A percentile compares a stretch with the other conserved stretches of the same genome.
Evolutionary conservation across 257 asterid species (phyloP).

Genomic region (Perilla frutescens): DNA sequence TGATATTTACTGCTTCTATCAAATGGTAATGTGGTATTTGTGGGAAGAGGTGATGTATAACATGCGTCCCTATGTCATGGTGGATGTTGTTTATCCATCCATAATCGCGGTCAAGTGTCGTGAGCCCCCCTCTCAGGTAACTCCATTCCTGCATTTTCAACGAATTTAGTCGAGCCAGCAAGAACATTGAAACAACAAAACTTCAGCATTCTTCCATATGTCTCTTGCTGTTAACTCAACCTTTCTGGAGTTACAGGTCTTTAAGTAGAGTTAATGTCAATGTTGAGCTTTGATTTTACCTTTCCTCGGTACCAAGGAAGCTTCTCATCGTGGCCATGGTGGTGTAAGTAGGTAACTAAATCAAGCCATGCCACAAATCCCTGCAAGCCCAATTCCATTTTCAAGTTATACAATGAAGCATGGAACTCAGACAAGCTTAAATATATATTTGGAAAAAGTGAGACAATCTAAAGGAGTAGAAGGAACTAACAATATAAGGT

Average conservation of each 20-base stretch:
- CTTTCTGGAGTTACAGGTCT: background rate
- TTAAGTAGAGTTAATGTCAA: background rate
- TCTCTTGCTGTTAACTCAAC: background rate
- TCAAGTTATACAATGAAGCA: constrained; percentile 11
- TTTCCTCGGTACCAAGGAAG: constrained; percentile 66
- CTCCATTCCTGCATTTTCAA: constrained; percentile 75
- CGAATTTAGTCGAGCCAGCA: background rate
- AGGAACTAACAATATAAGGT: constrained; percentile 76
- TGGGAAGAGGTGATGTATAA: constrained; percentile 92
- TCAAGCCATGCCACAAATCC: constrained; percentile 64
- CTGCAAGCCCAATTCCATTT: constrained; percentile 41
- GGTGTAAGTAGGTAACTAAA: constrained; percentile 61
- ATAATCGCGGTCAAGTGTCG: constrained; percentile 84
- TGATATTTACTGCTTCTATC: constrained; percentile 74
- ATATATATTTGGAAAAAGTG: background rate
- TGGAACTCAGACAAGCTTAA: background rate
- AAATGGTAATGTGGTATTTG: constrained; percentile 92
- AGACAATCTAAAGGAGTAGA: background rate
- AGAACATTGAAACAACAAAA: no score
- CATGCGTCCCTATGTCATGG: constrained; percentile 93
- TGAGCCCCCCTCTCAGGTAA: constrained; percentile 88
- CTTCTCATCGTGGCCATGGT: constrained; percentile 62
- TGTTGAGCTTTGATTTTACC: constrained; percentile 37
- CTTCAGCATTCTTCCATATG: background rate
- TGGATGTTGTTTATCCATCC: constrained; percentile 93